These are phyloP conservation scores for Extremus antarcticus DNA, from an alignment of 495 filamentous ascomycete genomes.

Conservation along the genomic window DNA sequence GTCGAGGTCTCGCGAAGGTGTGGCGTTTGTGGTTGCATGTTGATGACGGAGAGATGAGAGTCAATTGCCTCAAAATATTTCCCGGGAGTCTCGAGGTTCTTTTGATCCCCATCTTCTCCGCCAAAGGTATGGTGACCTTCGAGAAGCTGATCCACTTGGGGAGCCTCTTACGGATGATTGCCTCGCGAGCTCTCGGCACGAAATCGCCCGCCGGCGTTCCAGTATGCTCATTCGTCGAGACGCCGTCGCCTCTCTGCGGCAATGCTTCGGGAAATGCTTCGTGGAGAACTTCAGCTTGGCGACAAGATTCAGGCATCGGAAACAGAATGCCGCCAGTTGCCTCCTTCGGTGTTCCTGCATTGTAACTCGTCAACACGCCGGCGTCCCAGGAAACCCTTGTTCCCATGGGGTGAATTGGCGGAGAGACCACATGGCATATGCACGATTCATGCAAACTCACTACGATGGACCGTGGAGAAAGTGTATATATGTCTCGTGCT, in stretches of 20 bases:
- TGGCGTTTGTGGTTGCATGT: slow-evolving; percentile 10
- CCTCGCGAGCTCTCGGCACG: too few relatives aligned
- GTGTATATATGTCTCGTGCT: background rate
- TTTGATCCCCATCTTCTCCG: background rate
- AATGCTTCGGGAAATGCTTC: background rate
- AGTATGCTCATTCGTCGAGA: background rate
- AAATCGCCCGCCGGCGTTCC: background rate
- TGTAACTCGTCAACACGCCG: background rate
- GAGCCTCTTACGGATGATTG: too few relatives aligned
- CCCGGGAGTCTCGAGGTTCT: background rate
- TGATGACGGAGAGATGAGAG: background rate
- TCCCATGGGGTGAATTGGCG: background rate
- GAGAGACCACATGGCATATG: background rate
- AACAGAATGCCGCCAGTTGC: too few relatives aligned
- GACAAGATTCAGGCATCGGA: too few relatives aligned
- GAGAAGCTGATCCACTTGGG: background rate
- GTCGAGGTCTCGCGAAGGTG: slow-evolving; percentile 25
- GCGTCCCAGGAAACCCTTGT: background rate
- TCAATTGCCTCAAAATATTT: too few relatives aligned
- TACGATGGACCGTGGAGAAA: background rate
- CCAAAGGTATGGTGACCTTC: background rate
- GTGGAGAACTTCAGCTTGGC: background rate
- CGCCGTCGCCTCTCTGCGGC: background rate
- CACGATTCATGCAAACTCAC: background rate
- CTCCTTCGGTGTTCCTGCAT: too few relatives aligned